phyloP scores from a whole-genome alignment of 495 filamentous ascomycete species.

The Bathelium albidoporum region DNA sequence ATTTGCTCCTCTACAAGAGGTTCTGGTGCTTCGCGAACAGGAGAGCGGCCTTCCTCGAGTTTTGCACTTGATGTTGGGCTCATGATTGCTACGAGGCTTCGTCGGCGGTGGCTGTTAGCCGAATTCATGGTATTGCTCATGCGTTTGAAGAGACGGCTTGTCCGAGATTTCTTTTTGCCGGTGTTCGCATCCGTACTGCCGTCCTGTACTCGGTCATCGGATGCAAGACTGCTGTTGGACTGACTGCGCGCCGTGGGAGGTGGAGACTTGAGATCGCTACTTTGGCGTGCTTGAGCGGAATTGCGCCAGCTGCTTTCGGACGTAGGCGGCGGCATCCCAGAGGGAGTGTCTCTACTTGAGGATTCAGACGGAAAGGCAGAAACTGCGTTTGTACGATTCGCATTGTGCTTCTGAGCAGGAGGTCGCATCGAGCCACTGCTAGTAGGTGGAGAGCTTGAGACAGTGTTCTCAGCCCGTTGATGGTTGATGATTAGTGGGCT shows the following conservation, averaged over 20 bases:
- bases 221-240: slow-evolving; percentile 29
- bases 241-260: slow-evolving; percentile 30
- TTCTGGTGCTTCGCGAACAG: not conserved
- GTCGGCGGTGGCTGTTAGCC: not conserved
- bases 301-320: slow-evolving; percentile 30
- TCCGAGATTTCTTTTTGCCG: slow-evolving; percentile 56
- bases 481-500: slow-evolving; percentile 65
- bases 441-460: not conserved
- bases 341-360: slow-evolving; percentile 20
- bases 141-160: slow-evolving; percentile 68
- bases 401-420: slow-evolving; percentile 1
- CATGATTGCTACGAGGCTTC: slow-evolving; percentile 28
- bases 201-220: slow-evolving; percentile 13
- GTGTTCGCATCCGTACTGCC: slow-evolving; percentile 20
- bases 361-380: slow-evolving; percentile 26
- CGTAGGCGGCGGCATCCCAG: slow-evolving; percentile 17
- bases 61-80: slow-evolving; percentile 23
- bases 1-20: slow-evolving; percentile 5
- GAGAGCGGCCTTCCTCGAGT: not conserved
- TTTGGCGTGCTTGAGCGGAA: slow-evolving; percentile 27
- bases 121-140: slow-evolving; percentile 49
- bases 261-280: slow-evolving; percentile 31
- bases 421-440: not conserved
- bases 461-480: slow-evolving; percentile 35
- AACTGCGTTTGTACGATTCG: slow-evolving; percentile 1